Percentiles rank a stretch among this genome's conserved stretches.
These are phyloP conservation scores for Ploettnerulaceae sp. DNA, from an alignment of 2,329 filamentous ascomycete genomes.

Conservation along the genomic window DNA sequence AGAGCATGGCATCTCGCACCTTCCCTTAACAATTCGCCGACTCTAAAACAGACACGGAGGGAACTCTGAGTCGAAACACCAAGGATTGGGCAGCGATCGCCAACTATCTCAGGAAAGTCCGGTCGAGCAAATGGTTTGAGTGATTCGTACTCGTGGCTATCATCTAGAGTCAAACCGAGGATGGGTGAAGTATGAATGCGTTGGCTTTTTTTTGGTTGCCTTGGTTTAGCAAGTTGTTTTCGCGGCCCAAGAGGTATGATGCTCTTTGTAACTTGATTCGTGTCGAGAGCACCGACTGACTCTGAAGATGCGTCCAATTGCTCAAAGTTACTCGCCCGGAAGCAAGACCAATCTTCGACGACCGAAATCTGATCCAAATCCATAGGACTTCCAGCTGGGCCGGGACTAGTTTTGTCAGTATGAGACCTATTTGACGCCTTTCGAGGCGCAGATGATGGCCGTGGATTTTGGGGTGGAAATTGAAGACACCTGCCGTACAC, in stretches of 20 bases:
- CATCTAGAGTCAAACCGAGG: slow-evolving; percentile 16
- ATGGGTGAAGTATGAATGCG: not conserved
- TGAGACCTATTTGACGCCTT: not conserved
- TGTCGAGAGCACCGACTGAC: not conserved
- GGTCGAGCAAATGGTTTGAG: slow-evolving; percentile 45
- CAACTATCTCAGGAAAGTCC: slow-evolving; percentile 45
- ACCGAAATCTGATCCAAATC: slow-evolving; percentile 2
- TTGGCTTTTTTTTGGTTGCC: not conserved
- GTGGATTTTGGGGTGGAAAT: slow-evolving; percentile 24
- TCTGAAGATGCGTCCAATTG: not conserved
- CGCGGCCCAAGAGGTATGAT: slow-evolving; percentile 4
- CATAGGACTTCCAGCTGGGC: not conserved
- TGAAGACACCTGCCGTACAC: slow-evolving; percentile 30
- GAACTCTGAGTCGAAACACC: slow-evolving; percentile 44
- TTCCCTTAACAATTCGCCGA: slow-evolving; percentile 54
- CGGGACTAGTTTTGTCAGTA: slow-evolving; percentile 18
- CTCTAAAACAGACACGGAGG: slow-evolving; percentile 58
- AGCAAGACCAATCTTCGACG: slow-evolving; percentile 28
- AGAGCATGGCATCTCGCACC: slow-evolving; percentile 41
- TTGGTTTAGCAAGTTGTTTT: not conserved
- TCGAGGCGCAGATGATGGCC: not conserved
- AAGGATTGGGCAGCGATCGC: slow-evolving; percentile 49
- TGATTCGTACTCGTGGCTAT: slow-evolving; percentile 29
- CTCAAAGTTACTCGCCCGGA: slow-evolving; percentile 9
- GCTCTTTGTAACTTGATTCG: not conserved